These are phyloP conservation scores for Lotus japonicus DNA, from an alignment of 306 rosid genomes.

Conservation along the genomic window DNA sequence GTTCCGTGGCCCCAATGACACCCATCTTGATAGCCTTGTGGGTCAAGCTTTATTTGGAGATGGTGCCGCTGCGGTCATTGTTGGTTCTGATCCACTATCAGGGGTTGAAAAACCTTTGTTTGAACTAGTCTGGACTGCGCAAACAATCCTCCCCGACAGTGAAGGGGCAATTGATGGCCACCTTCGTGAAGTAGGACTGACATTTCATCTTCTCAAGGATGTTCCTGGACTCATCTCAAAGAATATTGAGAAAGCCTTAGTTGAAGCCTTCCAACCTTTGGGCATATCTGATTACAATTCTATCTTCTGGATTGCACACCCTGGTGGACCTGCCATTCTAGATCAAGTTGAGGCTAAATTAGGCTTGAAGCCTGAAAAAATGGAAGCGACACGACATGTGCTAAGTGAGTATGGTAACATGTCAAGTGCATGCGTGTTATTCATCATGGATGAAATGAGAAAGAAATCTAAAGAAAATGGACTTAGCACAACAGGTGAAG, in stretches of 20 bases:
- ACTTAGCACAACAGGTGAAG: slow-evolving; percentile 23
- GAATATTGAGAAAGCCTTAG: slow-evolving; percentile 18
- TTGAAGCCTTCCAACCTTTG: slow-evolving; percentile 19
- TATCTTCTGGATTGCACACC: slow-evolving; percentile 27
- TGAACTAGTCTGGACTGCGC: slow-evolving; percentile 20
- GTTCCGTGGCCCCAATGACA: slow-evolving; percentile 17
- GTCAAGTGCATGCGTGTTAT: slow-evolving; percentile 29
- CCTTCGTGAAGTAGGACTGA: slow-evolving; percentile 22
- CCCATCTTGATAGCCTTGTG: slow-evolving; percentile 29
- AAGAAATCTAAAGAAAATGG: slow-evolving; percentile 2
- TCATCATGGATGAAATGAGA: slow-evolving; percentile 24
- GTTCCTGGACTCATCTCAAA: slow-evolving; percentile 28
- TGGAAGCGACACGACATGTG: slow-evolving; percentile 22
- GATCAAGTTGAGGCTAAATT: slow-evolving; percentile 30
- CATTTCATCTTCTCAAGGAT: slow-evolving; percentile 22
- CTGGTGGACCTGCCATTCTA: slow-evolving; percentile 23
- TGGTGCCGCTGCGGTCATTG: slow-evolving; percentile 25
- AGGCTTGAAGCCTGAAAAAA: slow-evolving; percentile 23
- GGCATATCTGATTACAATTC: slow-evolving; percentile 31
- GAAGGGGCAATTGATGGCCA: slow-evolving; percentile 29
- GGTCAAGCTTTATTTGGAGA: slow-evolving; percentile 29
- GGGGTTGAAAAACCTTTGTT: slow-evolving; percentile 23
- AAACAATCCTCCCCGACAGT: slow-evolving; percentile 18
- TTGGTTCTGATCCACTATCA: slow-evolving; percentile 25
- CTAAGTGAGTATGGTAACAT: slow-evolving; percentile 26